Percentiles rank a stretch among this genome's conserved stretches.
Conservation (phyloP, 805 yeast species). For the Cyberlindnera amylophila region DNA sequence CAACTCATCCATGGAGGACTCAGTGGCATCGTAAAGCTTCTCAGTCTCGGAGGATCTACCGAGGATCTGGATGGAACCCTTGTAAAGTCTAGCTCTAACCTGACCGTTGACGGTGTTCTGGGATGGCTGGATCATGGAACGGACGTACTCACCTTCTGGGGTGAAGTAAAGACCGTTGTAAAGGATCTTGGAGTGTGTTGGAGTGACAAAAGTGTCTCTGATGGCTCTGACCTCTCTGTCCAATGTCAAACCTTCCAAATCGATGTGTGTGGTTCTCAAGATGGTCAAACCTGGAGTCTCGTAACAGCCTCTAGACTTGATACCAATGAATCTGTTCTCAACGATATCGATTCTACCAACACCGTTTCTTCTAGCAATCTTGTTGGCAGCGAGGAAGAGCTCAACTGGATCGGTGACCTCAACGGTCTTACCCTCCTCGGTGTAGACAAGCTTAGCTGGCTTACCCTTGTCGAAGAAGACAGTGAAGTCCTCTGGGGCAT, state of each 20-base stretch:
- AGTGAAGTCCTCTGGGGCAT: conserved; percentile 82
- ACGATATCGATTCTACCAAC: conserved; percentile 99
- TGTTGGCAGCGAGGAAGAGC: conserved; percentile 86
- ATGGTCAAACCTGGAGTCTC: conserved; percentile 98
- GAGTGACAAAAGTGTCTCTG: conserved; percentile 95
- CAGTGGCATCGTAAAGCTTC: conserved; percentile 95
- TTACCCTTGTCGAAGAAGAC: conserved; percentile 82
- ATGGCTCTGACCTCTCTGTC: conserved; percentile 97
- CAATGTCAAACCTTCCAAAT: conserved; percentile 92
- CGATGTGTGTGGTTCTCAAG: conserved; percentile 91
- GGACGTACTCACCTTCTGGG: conserved; percentile 96
- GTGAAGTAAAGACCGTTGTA: conserved; percentile 98
- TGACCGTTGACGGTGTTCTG: conserved; percentile 94
- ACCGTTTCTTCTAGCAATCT: conserved; percentile 97
- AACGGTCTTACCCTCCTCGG: conserved; percentile 50
- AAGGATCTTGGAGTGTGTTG: conserved; percentile 81
- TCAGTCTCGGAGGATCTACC: conserved; percentile 97
- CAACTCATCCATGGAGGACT: conserved; percentile 98
- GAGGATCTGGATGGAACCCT: conserved; percentile 77
- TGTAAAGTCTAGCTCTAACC: conserved; percentile 90
- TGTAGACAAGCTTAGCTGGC: conserved; percentile 74
- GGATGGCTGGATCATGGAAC: conserved; percentile 91
- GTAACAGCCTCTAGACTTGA: conserved; percentile 98
- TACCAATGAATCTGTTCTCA: conserved; percentile 97
- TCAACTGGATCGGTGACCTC: conserved; percentile 85